phyloP scores from a whole-genome alignment of 1,284 basidiomycete genomes.

The Amylostereum chailletii region DNA sequence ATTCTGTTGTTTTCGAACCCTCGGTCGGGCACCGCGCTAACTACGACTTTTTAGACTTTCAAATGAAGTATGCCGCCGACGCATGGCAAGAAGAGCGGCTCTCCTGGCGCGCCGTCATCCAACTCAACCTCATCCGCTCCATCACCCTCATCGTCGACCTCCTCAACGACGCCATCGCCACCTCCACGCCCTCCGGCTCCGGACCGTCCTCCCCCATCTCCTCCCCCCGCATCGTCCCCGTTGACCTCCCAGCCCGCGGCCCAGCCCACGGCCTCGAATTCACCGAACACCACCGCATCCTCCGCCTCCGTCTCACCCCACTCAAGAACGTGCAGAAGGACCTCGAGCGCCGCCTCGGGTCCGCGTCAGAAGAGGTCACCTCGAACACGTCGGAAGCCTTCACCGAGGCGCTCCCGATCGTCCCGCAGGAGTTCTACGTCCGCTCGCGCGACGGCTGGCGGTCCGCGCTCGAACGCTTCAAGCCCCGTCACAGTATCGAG shows the following conservation, averaged over 20 bases:
- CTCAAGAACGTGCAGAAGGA: slow-evolving; percentile 48
- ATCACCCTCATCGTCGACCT: slow-evolving; percentile 51
- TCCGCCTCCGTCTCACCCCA: slow-evolving; percentile 49
- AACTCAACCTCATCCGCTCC: slow-evolving; percentile 67
- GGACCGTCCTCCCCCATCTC: slow-evolving; percentile 10
- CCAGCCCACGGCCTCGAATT: slow-evolving; percentile 27
- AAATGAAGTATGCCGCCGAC: slow-evolving; percentile 54
- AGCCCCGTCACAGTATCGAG: slow-evolving; percentile 7
- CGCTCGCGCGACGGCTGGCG: slow-evolving; percentile 58
- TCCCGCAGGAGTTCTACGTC: slow-evolving; percentile 41
- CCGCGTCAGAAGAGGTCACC: slow-evolving; percentile 35
- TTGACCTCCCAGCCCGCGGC: slow-evolving; percentile 2
- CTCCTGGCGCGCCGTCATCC: slow-evolving; percentile 68
- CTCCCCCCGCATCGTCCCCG: slow-evolving; percentile 10
- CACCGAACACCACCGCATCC: slow-evolving; percentile 50
- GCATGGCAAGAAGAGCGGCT: slow-evolving; percentile 61
- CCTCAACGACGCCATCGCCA: slow-evolving; percentile 44
- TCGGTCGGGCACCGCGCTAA: slow-evolving; percentile 2
- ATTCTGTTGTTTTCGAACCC: not conserved
- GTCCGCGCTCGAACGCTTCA: slow-evolving; percentile 43
- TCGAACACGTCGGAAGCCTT: slow-evolving; percentile 8
- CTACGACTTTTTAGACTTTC: slow-evolving; percentile 44
- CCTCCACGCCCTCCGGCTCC: not conserved
- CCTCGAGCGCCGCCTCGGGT: slow-evolving; percentile 51
- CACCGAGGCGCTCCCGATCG: slow-evolving; percentile 15